phyloP scores from a whole-genome alignment of 2,329 filamentous ascomycete genomes.

The Neopestalotiopsis sp. region DNA sequence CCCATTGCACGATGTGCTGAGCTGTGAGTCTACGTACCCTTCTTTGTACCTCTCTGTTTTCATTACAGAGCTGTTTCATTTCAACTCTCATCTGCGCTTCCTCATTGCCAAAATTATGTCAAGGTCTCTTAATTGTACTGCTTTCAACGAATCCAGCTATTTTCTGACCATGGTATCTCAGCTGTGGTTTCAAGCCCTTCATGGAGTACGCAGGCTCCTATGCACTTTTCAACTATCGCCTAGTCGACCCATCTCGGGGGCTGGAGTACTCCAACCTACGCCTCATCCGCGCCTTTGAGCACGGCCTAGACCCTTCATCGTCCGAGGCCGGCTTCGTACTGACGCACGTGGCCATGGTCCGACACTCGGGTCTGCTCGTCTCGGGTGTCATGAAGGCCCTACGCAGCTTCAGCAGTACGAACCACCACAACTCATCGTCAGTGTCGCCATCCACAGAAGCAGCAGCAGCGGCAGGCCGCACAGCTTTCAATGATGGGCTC shows the following conservation, averaged over 20 bases:
- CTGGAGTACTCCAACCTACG: slow-evolving; percentile 73
- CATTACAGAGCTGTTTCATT: no score
- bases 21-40: slow-evolving; percentile 66
- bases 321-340: slow-evolving; percentile 97
- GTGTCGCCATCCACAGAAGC: not conserved
- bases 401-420: slow-evolving; percentile 29
- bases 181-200: slow-evolving; percentile 83
- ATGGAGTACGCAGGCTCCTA: slow-evolving; percentile 82
- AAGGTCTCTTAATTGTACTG: no score
- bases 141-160: no score
- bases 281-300: slow-evolving; percentile 89
- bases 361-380: slow-evolving; percentile 79
- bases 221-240: slow-evolving; percentile 71
- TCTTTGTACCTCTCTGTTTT: slow-evolving; percentile 2
- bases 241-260: slow-evolving; percentile 59
- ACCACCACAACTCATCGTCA: not conserved
- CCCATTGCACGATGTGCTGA: slow-evolving; percentile 85
- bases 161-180: slow-evolving; percentile 22
- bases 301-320: slow-evolving; percentile 82
- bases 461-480: slow-evolving; percentile 40
- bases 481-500: slow-evolving; percentile 68
- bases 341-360: slow-evolving; percentile 95
- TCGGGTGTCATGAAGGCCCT: slow-evolving; percentile 72
- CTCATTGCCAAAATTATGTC: no score
- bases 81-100: no score